phyloP scores from a whole-genome alignment of 495 filamentous ascomycete species.

The Amniculicola lignicola region DNA sequence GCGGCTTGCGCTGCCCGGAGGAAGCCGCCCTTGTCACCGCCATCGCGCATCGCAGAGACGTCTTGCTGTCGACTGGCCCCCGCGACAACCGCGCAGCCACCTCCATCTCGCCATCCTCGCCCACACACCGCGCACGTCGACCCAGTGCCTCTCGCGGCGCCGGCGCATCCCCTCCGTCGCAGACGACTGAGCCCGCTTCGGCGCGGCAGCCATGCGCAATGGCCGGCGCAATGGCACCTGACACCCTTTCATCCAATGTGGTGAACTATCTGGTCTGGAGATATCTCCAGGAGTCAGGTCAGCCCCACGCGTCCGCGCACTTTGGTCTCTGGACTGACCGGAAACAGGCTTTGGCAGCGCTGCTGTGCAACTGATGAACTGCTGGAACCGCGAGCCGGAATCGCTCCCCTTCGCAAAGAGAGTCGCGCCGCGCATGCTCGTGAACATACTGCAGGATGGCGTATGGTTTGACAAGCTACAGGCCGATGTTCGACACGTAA shows the following conservation, averaged over 20 bases:
- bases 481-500: conserved; percentile 22
- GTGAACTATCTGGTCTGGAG: conserved; percentile 99
- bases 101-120: neutral
- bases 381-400: conserved; percentile 43
- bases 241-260: conserved; percentile 76
- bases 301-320: neutral
- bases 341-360: conserved; percentile 33
- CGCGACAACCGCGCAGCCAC: too few relatives aligned
- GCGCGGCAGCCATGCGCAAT: conserved; percentile 35
- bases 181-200: conserved; percentile 4
- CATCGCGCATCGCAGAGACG: too few relatives aligned
- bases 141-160: neutral
- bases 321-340: conserved; percentile 9
- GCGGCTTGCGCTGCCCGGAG: too few relatives aligned
- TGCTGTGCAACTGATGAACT: conserved; percentile 34
- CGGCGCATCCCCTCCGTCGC: neutral
- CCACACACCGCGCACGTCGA: conserved; percentile 2
- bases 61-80: too few relatives aligned
- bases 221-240: conserved; percentile 37
- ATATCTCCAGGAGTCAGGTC: conserved; percentile 55
- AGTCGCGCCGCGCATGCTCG: conserved; percentile 35
- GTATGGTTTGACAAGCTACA: conserved; percentile 39
- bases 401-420: conserved; percentile 40
- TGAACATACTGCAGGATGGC: conserved; percentile 42
- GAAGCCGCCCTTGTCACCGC: too few relatives aligned